These are phyloP conservation scores for Metarhizium brunneum DNA, from an alignment of 2,329 filamentous ascomycete genomes.

Conservation along the genomic window DNA sequence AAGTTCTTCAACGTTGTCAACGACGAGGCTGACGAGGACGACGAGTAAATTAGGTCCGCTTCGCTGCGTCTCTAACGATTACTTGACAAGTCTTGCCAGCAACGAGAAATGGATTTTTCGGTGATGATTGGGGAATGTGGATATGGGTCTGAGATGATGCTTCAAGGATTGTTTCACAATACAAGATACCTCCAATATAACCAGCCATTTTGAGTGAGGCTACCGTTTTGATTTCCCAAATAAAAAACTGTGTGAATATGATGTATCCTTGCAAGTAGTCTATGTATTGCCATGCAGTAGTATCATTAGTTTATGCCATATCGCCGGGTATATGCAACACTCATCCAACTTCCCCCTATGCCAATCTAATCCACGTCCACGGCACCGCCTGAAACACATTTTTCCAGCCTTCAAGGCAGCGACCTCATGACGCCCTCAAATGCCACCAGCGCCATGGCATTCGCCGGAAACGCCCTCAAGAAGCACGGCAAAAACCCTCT, in stretches of 20 bases:
- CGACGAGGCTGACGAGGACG: constrained; percentile 95
- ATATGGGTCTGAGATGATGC: neutral
- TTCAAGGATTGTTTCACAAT: neutral
- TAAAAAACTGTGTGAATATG: neutral
- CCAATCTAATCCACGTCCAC: neutral
- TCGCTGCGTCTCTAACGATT: constrained; percentile 2
- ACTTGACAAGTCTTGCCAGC: constrained; percentile 1
- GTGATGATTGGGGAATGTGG: neutral
- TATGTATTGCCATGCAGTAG: neutral
- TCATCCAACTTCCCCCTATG: neutral
- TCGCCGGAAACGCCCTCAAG: constrained; percentile 86
- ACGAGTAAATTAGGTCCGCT: constrained; percentile 63
- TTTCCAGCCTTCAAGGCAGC: constrained; percentile 31
- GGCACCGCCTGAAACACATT: neutral
- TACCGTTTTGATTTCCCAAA: neutral
- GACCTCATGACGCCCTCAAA: constrained; percentile 86
- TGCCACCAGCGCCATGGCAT: constrained; percentile 84
- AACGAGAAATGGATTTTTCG: constrained; percentile 1
- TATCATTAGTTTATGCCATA: neutral
- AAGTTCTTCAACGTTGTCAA: constrained; percentile 99
- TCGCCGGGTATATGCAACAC: neutral
- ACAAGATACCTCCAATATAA: constrained; percentile 14
- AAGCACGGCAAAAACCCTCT: constrained; percentile 92
- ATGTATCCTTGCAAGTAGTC: neutral
- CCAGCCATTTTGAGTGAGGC: constrained; percentile 11